These are phyloP conservation scores for Penicillium dipodomyicola DNA, from an alignment of 495 filamentous ascomycete genomes.

Conservation along the genomic window DNA sequence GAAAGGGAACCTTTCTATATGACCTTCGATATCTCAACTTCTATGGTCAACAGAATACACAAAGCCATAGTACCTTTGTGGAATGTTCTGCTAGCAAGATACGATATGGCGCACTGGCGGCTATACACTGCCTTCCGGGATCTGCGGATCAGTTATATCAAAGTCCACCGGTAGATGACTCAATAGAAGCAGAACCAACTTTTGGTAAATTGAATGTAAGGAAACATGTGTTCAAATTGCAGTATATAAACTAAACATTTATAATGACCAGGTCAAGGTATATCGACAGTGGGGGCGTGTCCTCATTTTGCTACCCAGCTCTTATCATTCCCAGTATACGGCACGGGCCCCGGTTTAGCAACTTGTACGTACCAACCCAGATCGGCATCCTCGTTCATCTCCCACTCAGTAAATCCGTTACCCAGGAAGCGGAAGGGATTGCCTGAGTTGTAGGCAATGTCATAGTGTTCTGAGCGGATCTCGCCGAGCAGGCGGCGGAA, in stretches of 20 bases:
- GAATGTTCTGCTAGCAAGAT: no score
- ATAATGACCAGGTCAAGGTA: not conserved
- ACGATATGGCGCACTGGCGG: no score
- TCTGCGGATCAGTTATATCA: no score
- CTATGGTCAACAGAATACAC: no score
- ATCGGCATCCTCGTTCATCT: conserved; percentile 26
- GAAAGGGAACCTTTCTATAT: no score
- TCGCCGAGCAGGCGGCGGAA: conserved; percentile 50
- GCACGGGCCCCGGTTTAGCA: not conserved
- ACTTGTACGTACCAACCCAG: conserved; percentile 30
- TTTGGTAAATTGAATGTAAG: no score
- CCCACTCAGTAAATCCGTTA: conserved; percentile 40
- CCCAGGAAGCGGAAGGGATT: conserved; percentile 54
- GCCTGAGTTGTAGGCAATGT: conserved; percentile 40
- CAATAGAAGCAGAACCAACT: no score
- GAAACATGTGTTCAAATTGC: no score
- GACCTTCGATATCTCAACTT: no score
- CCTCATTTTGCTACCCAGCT: not conserved
- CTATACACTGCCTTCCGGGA: no score
- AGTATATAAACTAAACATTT: not conserved
- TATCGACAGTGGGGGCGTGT: not conserved
- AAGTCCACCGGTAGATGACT: no score
- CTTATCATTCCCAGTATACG: not conserved
- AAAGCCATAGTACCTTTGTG: no score
- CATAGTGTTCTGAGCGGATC: conserved; percentile 49